Base-by-base conservation (phyloP, 371 early-diverging fungal genomes). In the Mortierella sp. region DNA sequence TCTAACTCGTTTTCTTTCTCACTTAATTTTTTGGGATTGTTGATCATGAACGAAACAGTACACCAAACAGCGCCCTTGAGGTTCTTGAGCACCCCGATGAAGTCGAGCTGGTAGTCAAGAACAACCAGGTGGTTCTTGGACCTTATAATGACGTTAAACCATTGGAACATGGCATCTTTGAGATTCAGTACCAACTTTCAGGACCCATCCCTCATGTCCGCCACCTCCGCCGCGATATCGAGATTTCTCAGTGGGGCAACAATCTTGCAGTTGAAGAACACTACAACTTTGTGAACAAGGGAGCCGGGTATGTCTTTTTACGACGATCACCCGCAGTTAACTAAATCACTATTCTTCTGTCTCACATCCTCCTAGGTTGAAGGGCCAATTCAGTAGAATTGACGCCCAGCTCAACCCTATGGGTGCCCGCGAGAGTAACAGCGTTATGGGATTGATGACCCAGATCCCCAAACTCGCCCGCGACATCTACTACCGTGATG, bases 401-500 rank as follows among this genome's bases (percentile, higher is more conserved):
- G 92, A 94, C 64, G 91, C 86, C 72, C 88, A 89, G 59, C 73
- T 70, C 32, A 74, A 77, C 69, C 89, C 70, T 65, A 83, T 48
- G 74, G 81, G 79, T 8, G 87, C 89, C 74, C 77, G 84, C 7
- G 87, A 89, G 45, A 90, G 92, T 57, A 92, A 91, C 66, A 91
- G 88, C 41, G 78, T 77, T 4, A 87, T 87, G 72, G 84, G 64
- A 55, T 94, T 84, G 72, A 48, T 63, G 89, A 28, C 76, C 67
- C 28, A 87, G 96, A 10, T 98, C 96, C 40, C 83, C 79, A 2
- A 84, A 83, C 10, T 69, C 22, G 96, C 95, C 16, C 76, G 86
- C 28, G 90, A 95, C 65, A 88, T 95, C 58, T 97, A 95, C 83
- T 97, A 89, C 81, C 91, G 94, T 33, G 99, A 99, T 85, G 94